These are phyloP conservation scores for Sungouiozyma intestinalis DNA, from an alignment of 805 yeast species.

Conservation along the genomic window DNA sequence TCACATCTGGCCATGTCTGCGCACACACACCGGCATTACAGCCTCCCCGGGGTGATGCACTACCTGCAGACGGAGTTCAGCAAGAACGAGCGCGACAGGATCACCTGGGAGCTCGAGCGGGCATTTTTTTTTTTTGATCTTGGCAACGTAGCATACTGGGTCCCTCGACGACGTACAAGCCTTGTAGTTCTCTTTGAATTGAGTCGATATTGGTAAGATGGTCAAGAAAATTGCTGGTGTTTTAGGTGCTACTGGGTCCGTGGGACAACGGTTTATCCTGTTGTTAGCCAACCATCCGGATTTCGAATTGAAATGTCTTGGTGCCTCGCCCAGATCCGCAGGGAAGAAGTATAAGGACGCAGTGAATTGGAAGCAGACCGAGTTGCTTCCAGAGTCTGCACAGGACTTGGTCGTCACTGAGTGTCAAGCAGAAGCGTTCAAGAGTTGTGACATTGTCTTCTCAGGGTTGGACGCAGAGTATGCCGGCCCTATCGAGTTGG, in stretches of 20 bases:
- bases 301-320: slow-evolving; percentile 72
- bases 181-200: no score
- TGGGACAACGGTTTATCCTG: slow-evolving; percentile 90
- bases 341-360: slow-evolving; percentile 82
- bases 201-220: slow-evolving; percentile 23
- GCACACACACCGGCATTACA: no score
- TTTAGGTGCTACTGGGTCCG: slow-evolving; percentile 95
- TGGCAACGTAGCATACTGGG: no score
- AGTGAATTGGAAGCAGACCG: slow-evolving; percentile 89
- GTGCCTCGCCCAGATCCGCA: slow-evolving; percentile 91
- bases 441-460: slow-evolving; percentile 87
- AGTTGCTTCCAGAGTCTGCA: slow-evolving; percentile 61
- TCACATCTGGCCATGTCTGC: no score
- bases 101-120: no score
- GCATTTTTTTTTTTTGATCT: no score
- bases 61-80: no score
- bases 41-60: no score
- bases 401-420: slow-evolving; percentile 57
- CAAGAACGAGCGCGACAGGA: no score
- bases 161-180: slow-evolving; percentile 14
- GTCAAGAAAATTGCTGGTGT: slow-evolving; percentile 56
- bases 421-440: slow-evolving; percentile 67
- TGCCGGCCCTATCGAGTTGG: slow-evolving; percentile 89
- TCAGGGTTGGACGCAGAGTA: slow-evolving; percentile 89
- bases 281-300: slow-evolving; percentile 81